These are phyloP conservation scores for Debaryomycetaceae sp. DNA, from an alignment of 1,139 yeast species.

Conservation along the genomic window DNA sequence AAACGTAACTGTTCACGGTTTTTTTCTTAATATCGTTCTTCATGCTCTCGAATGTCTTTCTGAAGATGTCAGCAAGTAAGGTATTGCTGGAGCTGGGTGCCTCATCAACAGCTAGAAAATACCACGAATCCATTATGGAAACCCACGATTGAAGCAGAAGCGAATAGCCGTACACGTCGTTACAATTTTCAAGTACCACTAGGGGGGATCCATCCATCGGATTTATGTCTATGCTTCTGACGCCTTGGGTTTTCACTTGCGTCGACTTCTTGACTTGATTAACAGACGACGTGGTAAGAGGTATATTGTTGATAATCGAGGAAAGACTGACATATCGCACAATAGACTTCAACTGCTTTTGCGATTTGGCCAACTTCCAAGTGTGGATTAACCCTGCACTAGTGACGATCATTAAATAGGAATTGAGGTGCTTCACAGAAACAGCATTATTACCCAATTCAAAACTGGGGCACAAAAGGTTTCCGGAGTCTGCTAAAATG, in stretches of 20 bases:
- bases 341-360: constrained; percentile 20
- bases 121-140: constrained; percentile 48
- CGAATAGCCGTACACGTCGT: constrained; percentile 42
- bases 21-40: constrained; percentile 18
- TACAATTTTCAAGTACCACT: constrained; percentile 31
- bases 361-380: constrained; percentile 36
- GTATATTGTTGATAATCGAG: constrained; percentile 39
- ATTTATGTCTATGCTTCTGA: constrained; percentile 30
- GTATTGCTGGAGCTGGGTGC: not conserved
- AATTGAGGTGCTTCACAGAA: constrained; percentile 49
- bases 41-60: constrained; percentile 13
- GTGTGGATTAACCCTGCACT: constrained; percentile 46
- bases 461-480: constrained; percentile 43
- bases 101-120: constrained; percentile 19
- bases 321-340: constrained; percentile 49
- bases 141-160: constrained; percentile 43
- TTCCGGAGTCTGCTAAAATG: constrained; percentile 62
- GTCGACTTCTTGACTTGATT: constrained; percentile 8
- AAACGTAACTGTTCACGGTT: constrained; percentile 21
- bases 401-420: constrained; percentile 53
- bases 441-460: constrained; percentile 59
- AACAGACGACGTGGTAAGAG: constrained; percentile 5
- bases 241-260: constrained; percentile 20
- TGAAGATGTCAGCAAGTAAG: constrained; percentile 5
- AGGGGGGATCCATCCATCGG: constrained; percentile 39